These are phyloP conservation scores for Artemisia argyi DNA, from an alignment of 129 eudicot species.

Conservation along the genomic window DNA sequence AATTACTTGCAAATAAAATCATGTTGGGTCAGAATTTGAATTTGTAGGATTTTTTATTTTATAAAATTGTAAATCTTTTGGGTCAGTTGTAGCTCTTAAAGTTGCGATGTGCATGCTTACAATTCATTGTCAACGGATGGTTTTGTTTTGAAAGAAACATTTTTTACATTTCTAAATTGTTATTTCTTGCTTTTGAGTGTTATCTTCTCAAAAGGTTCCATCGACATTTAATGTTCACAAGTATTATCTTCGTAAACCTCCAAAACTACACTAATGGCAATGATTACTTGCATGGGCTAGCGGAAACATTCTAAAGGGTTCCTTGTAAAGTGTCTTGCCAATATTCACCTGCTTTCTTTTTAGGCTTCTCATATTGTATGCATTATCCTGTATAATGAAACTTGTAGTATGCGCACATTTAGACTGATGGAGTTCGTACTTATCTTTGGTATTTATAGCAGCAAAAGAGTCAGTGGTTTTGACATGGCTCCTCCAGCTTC, in stretches of 20 bases:
- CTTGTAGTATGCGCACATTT: background rate
- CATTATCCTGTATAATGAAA: background rate
- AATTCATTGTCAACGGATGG: background rate
- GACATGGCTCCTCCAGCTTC: slow-evolving; percentile 99
- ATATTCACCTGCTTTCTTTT: background rate
- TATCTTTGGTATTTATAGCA: slow-evolving; percentile 38
- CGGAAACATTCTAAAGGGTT: background rate
- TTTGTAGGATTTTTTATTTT: background rate
- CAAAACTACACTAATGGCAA: too few relatives aligned
- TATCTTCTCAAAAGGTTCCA: slow-evolving; percentile 10
- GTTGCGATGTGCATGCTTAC: slow-evolving; percentile 1
- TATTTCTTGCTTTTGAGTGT: background rate
- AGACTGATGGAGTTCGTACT: slow-evolving; percentile 3
- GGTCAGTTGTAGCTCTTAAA: background rate
- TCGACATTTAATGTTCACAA: background rate
- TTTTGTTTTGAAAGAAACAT: slow-evolving; percentile 2
- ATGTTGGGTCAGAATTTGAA: background rate
- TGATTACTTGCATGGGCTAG: background rate
- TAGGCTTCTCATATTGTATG: background rate
- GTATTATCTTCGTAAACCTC: too few relatives aligned
- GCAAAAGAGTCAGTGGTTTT: slow-evolving; percentile 95
- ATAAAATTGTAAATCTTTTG: background rate
- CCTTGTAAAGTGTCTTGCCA: background rate
- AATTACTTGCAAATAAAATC: background rate
- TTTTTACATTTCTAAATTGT: background rate